A percentile compares a stretch with the other conserved stretches of the same genome.
These are phyloP conservation scores for Taiozyma onychis DNA, from an alignment of 1,139 yeast species.

Conservation along the genomic window DNA sequence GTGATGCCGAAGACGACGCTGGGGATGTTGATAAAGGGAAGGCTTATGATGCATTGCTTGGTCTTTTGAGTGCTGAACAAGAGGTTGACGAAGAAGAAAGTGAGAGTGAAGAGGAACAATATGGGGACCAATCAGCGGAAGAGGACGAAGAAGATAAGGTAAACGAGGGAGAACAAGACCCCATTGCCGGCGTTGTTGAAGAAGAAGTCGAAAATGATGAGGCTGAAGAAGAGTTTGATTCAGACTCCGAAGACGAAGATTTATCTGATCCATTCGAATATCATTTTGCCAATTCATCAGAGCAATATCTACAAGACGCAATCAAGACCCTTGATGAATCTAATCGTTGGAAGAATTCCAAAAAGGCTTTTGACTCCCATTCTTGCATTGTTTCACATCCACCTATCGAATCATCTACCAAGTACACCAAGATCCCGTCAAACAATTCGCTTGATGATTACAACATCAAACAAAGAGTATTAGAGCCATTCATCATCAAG, in stretches of 20 bases:
- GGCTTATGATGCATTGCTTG: constrained; percentile 74
- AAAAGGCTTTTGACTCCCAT: constrained; percentile 7
- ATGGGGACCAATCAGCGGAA: constrained; percentile 13
- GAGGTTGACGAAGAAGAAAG: constrained; percentile 23
- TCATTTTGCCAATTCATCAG: constrained; percentile 63
- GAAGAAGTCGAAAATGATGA: constrained; percentile 30
- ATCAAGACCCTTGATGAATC: constrained; percentile 8
- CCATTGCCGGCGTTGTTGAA: constrained; percentile 30
- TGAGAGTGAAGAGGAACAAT: constrained; percentile 23
- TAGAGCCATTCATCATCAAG: constrained; percentile 17
- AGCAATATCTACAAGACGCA: constrained; percentile 32
- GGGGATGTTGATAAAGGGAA: constrained; percentile 29
- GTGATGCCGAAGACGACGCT: constrained; percentile 15
- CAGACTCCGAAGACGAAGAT: constrained; percentile 32
- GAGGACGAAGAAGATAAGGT: constrained; percentile 24
- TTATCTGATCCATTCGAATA: constrained; percentile 60
- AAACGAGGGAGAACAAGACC: constrained; percentile 34
- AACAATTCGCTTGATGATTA: constrained; percentile 25
- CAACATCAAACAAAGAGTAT: constrained; percentile 28
- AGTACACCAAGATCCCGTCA: constrained; percentile 12
- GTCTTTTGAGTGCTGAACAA: constrained; percentile 56
- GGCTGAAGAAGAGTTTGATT: constrained; percentile 30
- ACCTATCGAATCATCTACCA: constrained; percentile 10
- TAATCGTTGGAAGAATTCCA: constrained; percentile 15
- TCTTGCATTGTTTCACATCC: constrained; percentile 15